Base-by-base conservation (phyloP, 192 early-diverging fungal genomes). In the Backusella westeae region DNA sequence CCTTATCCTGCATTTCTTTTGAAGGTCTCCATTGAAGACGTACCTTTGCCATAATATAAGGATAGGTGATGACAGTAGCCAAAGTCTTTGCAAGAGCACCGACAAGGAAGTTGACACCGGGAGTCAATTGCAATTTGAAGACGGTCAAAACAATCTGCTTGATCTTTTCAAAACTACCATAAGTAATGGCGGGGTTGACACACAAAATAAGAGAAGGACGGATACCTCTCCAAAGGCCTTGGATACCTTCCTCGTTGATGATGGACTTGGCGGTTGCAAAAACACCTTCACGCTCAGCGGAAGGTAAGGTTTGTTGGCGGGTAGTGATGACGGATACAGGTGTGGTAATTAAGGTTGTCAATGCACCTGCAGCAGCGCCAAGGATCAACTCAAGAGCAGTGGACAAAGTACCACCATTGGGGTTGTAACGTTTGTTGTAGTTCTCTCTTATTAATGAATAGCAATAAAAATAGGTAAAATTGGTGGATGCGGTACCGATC, bases 31-130 rank as follows among this genome's bases (percentile, higher is more conserved):
- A 96, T 80, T 99, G 98, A 77, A 99, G 89, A 70, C 96, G 86
- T 34, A 98, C 95, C 80, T 99, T 99, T 63, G 98, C 98, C 98
- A 99, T 98, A 81, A 99, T 99, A 79, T 98, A 99, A 32, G 98
- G 97, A 75, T 99, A 95, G 19, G 91, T 94, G 72, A 93, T 78
- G 15, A 93, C 82, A 32, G 94, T 96, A 6, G 94, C 98, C 82
- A 99, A 82, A 0, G 96, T 96, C 78, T 99, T 99, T 52, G 94
- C 89, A 23, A 98, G 67, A 12, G 98, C 98, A 23, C 96, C 97
- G 38, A 95, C 90, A 79, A 93, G 85, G 77, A 99, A 99, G 12
- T 93, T 92, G 77, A 97, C 88, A 19, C 88, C 91, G 12, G 94
- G 88, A 17, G 90, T 85, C 76, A 99, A 79, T 23, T 72, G 76